A percentile compares a stretch with the other conserved stretches of the same genome.
phyloP scores from a whole-genome alignment of 2,329 filamentous ascomycete species.

The Sporothrix euskadiensis region DNA sequence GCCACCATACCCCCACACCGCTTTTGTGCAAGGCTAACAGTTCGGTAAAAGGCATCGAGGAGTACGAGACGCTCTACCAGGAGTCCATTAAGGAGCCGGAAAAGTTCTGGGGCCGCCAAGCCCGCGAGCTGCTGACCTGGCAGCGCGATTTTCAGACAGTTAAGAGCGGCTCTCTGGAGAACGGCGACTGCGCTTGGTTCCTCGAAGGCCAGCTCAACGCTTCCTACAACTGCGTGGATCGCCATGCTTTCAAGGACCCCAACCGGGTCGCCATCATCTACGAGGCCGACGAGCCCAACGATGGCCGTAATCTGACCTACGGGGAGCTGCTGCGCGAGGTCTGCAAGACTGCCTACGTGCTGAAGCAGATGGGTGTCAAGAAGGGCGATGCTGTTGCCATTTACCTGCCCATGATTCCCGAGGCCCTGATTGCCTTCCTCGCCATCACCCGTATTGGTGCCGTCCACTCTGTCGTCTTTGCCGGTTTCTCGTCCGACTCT shows the following conservation, averaged over 20 bases:
- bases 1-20: slow-evolving; percentile 12
- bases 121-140: slow-evolving; percentile 88
- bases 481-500: slow-evolving; percentile 95
- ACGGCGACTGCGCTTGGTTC: slow-evolving; percentile 93
- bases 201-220: slow-evolving; percentile 91
- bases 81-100: slow-evolving; percentile 88
- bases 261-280: slow-evolving; percentile 96
- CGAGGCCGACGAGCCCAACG: slow-evolving; percentile 86
- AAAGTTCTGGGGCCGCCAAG: slow-evolving; percentile 84
- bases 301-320: slow-evolving; percentile 90
- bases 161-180: slow-evolving; percentile 69
- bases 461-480: slow-evolving; percentile 96
- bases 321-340: slow-evolving; percentile 91
- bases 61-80: slow-evolving; percentile 68
- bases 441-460: slow-evolving; percentile 91
- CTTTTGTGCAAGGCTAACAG: slow-evolving; percentile 35
- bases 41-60: slow-evolving; percentile 55
- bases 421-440: slow-evolving; percentile 87
- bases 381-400: slow-evolving; percentile 97
- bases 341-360: slow-evolving; percentile 78
- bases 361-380: slow-evolving; percentile 93
- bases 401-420: slow-evolving; percentile 98
- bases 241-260: slow-evolving; percentile 93
- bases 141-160: slow-evolving; percentile 90
- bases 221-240: slow-evolving; percentile 95